Conservation (phyloP, 176 grass and related monocot genomes). For the Triticum dicoccoides region DNA sequence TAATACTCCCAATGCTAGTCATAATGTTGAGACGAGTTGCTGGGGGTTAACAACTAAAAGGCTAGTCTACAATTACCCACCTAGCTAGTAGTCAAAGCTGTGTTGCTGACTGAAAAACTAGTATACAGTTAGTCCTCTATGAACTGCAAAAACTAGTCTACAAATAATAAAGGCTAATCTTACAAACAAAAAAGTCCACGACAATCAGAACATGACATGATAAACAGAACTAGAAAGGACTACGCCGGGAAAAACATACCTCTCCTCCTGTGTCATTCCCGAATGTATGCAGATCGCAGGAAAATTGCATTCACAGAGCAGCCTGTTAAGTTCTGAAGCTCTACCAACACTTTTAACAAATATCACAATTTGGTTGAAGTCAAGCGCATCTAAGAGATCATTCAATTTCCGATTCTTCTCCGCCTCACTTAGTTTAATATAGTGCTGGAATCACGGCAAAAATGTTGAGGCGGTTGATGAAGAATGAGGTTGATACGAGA, state of each 20-base stretch:
- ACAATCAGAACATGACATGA: too few species aligned
- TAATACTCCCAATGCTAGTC: neutral
- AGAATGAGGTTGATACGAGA: constrained; percentile 41
- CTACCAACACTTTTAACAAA: constrained; percentile 95
- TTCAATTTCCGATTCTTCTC: constrained; percentile 99
- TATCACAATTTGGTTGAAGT: constrained; percentile 98
- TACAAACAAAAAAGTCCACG: too few species aligned
- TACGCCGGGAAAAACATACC: constrained; percentile 59
- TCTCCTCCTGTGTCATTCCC: constrained; percentile 96
- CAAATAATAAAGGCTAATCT: too few species aligned
- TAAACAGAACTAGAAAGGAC: too few species aligned
- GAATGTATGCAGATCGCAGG: constrained; percentile 97
- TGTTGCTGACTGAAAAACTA: neutral
- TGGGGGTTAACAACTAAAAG: neutral
- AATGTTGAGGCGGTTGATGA: constrained; percentile 5
- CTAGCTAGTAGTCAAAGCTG: neutral
- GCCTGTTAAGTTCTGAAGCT: constrained; percentile 92
- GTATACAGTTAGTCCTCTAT: neutral
- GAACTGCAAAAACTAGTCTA: neutral
- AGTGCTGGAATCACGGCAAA: constrained; percentile 74
- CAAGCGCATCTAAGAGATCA: constrained; percentile 94
- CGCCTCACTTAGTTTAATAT: constrained; percentile 86
- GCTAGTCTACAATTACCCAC: neutral
- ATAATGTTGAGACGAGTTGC: neutral
- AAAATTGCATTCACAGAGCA: constrained; percentile 96